phyloP scores from a whole-genome alignment of 2,329 filamentous ascomycete species.

The Aureobasidium sp. region DNA sequence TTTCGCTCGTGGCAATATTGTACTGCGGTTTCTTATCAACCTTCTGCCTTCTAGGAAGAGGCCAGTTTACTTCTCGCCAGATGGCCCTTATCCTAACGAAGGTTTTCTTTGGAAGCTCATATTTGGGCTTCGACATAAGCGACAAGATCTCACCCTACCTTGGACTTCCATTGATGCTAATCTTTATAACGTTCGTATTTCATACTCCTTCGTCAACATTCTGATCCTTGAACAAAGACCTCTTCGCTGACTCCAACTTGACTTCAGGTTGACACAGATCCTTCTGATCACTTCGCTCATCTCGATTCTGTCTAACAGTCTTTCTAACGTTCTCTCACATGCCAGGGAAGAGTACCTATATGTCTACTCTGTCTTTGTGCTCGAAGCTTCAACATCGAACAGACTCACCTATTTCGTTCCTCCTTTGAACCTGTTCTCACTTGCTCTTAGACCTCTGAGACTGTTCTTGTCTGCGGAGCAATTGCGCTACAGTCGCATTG shows the following conservation, averaged over 20 bases:
- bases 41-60: constrained; percentile 68
- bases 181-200: constrained; percentile 51
- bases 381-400: constrained; percentile 43
- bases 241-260: not conserved
- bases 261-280: constrained; percentile 57
- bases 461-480: constrained; percentile 57
- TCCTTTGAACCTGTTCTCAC: constrained; percentile 59
- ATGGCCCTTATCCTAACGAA: constrained; percentile 74
- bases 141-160: constrained; percentile 42
- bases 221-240: not conserved
- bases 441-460: constrained; percentile 64
- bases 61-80: constrained; percentile 52
- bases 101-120: constrained; percentile 64
- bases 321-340: constrained; percentile 54
- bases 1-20: constrained; percentile 68
- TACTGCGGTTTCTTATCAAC: constrained; percentile 86
- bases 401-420: constrained; percentile 41
- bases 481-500: constrained; percentile 53
- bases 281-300: constrained; percentile 71
- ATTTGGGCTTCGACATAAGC: constrained; percentile 57
- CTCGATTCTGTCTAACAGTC: constrained; percentile 68
- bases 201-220: not conserved
- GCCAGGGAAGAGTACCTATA: constrained; percentile 70
- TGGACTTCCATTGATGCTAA: constrained; percentile 49
- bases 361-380: constrained; percentile 60